A percentile compares a stretch with the other conserved stretches of the same genome.
These are phyloP conservation scores for Aspergillus hortae DNA, from an alignment of 2,329 filamentous ascomycete genomes.

Conservation along the genomic window DNA sequence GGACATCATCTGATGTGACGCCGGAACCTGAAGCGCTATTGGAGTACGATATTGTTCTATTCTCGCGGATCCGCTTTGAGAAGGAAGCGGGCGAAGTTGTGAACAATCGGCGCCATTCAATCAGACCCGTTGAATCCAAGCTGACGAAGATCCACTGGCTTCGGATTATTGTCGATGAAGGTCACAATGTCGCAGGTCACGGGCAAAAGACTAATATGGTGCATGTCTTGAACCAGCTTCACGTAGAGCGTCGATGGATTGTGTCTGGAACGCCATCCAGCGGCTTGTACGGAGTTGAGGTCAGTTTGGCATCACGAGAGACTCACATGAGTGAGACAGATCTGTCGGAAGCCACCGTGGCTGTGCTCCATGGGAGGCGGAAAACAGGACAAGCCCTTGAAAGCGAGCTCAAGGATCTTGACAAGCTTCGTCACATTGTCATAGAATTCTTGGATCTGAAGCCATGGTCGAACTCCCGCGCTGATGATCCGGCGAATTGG, in stretches of 20 bases:
- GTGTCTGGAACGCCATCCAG: constrained; percentile 87
- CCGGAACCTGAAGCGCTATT: constrained; percentile 59
- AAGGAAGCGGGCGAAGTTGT: constrained; percentile 55
- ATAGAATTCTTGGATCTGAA: constrained; percentile 69
- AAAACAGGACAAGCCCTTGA: constrained; percentile 41
- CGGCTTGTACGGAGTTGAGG: constrained; percentile 73
- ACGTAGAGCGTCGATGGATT: constrained; percentile 74
- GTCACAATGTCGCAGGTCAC: constrained; percentile 74
- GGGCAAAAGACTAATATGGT: constrained; percentile 57
- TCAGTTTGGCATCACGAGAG: constrained; percentile 49
- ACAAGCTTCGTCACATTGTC: constrained; percentile 64
- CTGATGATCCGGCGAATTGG: constrained; percentile 66
- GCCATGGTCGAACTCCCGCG: constrained; percentile 69
- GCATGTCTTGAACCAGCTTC: constrained; percentile 51
- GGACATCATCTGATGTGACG: constrained; percentile 49
- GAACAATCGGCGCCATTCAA: constrained; percentile 47
- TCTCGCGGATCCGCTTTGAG: constrained; percentile 72
- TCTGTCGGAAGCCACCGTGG: constrained; percentile 26
- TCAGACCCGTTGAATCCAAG: constrained; percentile 53
- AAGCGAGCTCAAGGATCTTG: constrained; percentile 61
- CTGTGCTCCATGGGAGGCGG: constrained; percentile 30
- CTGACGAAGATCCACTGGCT: constrained; percentile 76
- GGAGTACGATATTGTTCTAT: constrained; percentile 71
- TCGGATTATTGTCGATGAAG: constrained; percentile 87
- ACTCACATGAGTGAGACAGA: constrained; percentile 34